These are phyloP conservation scores for Alternaria sp. DNA, from an alignment of 2,329 filamentous ascomycete species.

Conservation along the genomic window DNA sequence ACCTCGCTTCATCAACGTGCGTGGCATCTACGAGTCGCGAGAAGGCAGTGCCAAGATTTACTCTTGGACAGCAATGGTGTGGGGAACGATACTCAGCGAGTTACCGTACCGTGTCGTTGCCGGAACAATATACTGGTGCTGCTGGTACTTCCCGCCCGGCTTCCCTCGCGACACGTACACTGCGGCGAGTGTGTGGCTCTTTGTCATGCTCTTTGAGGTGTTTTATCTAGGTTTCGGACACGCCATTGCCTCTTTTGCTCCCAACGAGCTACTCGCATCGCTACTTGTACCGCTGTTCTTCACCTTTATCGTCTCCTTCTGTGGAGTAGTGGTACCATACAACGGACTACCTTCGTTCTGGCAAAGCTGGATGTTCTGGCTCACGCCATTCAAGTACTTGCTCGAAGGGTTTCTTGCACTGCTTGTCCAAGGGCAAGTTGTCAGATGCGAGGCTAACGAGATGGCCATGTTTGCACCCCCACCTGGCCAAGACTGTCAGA, in stretches of 20 bases:
- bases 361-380: constrained; percentile 59
- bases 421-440: constrained; percentile 62
- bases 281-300: constrained; percentile 74
- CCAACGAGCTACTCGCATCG: constrained; percentile 72
- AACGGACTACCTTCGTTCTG: constrained; percentile 70
- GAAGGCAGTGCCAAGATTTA: constrained; percentile 84
- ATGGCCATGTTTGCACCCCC: constrained; percentile 69
- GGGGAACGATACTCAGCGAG: constrained; percentile 71
- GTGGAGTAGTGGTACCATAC: constrained; percentile 77
- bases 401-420: constrained; percentile 68
- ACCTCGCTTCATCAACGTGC: constrained; percentile 72
- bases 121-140: constrained; percentile 68
- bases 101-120: constrained; percentile 73
- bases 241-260: constrained; percentile 71
- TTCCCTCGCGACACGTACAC: constrained; percentile 66
- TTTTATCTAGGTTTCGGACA: constrained; percentile 73
- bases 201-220: constrained; percentile 71
- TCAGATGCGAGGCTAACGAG: constrained; percentile 65
- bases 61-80: constrained; percentile 75
- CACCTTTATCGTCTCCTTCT: constrained; percentile 74
- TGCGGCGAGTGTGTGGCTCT: constrained; percentile 68
- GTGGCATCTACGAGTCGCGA: constrained; percentile 73
- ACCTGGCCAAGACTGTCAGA: constrained; percentile 65
- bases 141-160: constrained; percentile 63
- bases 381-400: constrained; percentile 73